Evolutionary conservation across 2,329 filamentous ascomycete species (phyloP).

Genomic region (Bipolaris sorokiniana): DNA sequence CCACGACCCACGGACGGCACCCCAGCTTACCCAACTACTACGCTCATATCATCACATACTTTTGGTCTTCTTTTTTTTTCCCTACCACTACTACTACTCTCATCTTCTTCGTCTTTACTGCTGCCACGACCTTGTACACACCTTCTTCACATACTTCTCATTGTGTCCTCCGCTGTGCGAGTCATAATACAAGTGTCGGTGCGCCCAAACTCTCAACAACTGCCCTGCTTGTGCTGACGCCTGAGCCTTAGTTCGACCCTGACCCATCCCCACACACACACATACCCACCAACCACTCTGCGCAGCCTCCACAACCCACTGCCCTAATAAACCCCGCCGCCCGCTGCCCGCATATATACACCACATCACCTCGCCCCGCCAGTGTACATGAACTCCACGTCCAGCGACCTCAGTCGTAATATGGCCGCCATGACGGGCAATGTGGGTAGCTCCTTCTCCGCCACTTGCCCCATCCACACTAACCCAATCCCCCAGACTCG

Average conservation of each 20-base stretch:
- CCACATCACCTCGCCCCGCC: constrained; percentile 2
- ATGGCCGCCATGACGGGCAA: constrained; percentile 42
- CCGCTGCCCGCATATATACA: constrained; percentile 10
- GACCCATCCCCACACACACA: constrained; percentile 3
- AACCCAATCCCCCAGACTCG: constrained; percentile 29
- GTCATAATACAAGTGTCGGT: constrained; percentile 26
- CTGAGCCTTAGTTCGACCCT: constrained; percentile 39
- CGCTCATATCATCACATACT: constrained; percentile 7
- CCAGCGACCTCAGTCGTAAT: constrained; percentile 28
- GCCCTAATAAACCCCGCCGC: constrained; percentile 10
- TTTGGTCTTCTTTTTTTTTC: constrained; percentile 4
- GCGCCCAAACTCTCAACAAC: constrained; percentile 17
- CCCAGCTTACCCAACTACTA: background rate
- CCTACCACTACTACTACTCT: constrained; percentile 29
- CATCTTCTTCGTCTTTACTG: constrained; percentile 14
- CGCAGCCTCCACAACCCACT: constrained; percentile 17
- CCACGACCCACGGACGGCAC: constrained; percentile 8
- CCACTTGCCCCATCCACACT: background rate
- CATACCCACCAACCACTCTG: constrained; percentile 34
- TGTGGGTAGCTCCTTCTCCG: constrained; percentile 30
- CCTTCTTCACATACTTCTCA: constrained; percentile 31
- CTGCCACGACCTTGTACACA: constrained; percentile 35
- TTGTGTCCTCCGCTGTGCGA: constrained; percentile 18
- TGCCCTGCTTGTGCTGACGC: constrained; percentile 42
- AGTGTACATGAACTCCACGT: constrained; percentile 26